A percentile compares a stretch with the other conserved stretches of the same genome.
Evolutionary conservation across 2,329 filamentous ascomycete species (phyloP).

Genomic region (Shiraia bambusicola): DNA sequence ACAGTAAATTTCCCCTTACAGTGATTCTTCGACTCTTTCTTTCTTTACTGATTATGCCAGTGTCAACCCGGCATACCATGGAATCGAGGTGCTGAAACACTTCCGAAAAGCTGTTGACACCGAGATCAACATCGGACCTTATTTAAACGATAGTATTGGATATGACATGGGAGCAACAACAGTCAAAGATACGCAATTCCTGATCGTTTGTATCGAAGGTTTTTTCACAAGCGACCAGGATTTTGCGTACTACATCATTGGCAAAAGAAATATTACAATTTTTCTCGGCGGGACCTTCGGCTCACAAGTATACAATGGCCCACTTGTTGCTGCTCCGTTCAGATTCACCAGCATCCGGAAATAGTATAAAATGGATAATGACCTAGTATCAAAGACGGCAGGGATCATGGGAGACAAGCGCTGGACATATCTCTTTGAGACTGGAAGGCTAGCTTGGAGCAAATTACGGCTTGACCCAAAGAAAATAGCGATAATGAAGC

Average conservation of each 20-base stretch:
- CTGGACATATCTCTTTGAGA: slow-evolving; percentile 27
- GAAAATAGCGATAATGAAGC: slow-evolving; percentile 2
- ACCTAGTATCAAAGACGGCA: slow-evolving; percentile 1
- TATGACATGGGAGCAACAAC: background rate
- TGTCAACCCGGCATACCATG: too few relatives aligned
- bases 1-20: slow-evolving; percentile 4
- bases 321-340: slow-evolving; percentile 15
- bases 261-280: slow-evolving; percentile 8
- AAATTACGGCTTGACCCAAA: slow-evolving; percentile 12
- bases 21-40: background rate
- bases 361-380: background rate
- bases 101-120: too few relatives aligned
- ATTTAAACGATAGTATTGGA: slow-evolving; percentile 1
- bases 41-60: background rate
- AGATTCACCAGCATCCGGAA: background rate
- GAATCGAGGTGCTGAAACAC: too few relatives aligned
- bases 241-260: slow-evolving; percentile 22
- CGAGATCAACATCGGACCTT: slow-evolving; percentile 1
- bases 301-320: slow-evolving; percentile 19
- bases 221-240: slow-evolving; percentile 22
- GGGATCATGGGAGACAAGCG: slow-evolving; percentile 4
- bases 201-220: slow-evolving; percentile 19
- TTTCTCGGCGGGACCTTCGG: slow-evolving; percentile 17
- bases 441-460: slow-evolving; percentile 18
- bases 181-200: slow-evolving; percentile 1